Evolutionary conservation across 495 filamentous ascomycete genomes (phyloP).

Genomic region (Aspergillus conjunctus): DNA sequence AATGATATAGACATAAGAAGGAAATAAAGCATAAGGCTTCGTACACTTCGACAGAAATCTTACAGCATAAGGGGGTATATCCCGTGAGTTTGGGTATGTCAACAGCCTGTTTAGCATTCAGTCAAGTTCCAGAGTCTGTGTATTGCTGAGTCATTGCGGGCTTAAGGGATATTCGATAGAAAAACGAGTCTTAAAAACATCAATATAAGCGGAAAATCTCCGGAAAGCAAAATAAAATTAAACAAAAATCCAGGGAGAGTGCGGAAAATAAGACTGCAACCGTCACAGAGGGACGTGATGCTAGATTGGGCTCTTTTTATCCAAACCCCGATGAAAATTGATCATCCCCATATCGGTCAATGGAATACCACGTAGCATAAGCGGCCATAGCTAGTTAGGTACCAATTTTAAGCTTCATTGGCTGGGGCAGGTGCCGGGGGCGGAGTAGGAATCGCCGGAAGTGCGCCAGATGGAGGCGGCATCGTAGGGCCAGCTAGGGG

Average conservation of each 20-base stretch:
- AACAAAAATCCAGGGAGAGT: neutral
- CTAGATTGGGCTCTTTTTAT: slow-evolving; percentile 16
- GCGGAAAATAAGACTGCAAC: neutral
- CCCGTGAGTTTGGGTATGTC: neutral
- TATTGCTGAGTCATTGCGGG: neutral
- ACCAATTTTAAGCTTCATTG: neutral
- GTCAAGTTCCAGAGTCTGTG: neutral
- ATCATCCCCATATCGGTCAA: slow-evolving; percentile 10
- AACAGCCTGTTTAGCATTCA: neutral
- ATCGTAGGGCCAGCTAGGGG: slow-evolving; percentile 46
- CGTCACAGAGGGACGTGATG: slow-evolving; percentile 29
- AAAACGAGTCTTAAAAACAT: neutral
- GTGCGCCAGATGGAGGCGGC: slow-evolving; percentile 37
- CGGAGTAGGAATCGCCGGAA: slow-evolving; percentile 36
- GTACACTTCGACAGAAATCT: slow-evolving; percentile 7
- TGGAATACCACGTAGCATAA: slow-evolving; percentile 5
- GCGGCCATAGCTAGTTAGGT: neutral
- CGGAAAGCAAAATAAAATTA: neutral
- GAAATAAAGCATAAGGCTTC: neutral
- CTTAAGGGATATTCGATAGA: neutral
- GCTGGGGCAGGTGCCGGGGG: slow-evolving; percentile 9
- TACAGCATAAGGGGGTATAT: slow-evolving; percentile 13
- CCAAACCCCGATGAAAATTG: slow-evolving; percentile 6
- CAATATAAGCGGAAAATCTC: neutral
- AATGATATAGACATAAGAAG: slow-evolving; percentile 3